Base-by-base conservation (phyloP, 306 rosid genomes). In the Castanopsis chinensis region DNA sequence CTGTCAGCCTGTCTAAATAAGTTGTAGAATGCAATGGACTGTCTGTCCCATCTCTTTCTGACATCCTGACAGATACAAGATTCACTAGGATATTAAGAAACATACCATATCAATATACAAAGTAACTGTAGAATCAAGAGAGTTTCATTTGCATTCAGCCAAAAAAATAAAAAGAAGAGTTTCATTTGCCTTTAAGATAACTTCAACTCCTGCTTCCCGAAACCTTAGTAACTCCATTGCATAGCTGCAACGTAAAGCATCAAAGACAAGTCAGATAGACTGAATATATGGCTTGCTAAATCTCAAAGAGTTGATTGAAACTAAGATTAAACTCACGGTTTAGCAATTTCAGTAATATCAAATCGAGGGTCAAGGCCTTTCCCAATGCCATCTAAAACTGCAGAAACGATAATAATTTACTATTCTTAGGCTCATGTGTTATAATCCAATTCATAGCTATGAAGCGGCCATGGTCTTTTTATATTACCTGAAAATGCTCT, bases 271-370 rank as follows among this genome's bases (percentile, higher is more conserved):
- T 87, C 75, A 86, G 72, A 78, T 73, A 61, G 51, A 51, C 80
- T 33, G 60, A 67, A 69, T 60, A 41, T 76, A 77, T 61, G 75
- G 59, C 61, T 79, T 74, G 15, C 63, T 52, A 41, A 72, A 75
- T 51, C 71, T 60, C 6, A 27, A 70, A 74, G 35, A 70, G 52
- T 72, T 25, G 45, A 17, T 59, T 74, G 77, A 12, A 57, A 30
- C 30, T 64, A 86, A 87, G 80, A 76, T 21, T 69, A 56, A 35
- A 85, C 99, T 93, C 92, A 96, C 99, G 99, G 99, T 81, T 83
- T 96, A 79, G 99, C 99, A 76, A 96, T 96, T 90, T 96, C 99
- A 61, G 99, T 96, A 72, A 96, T 96, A 80, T 96, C 99, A 89
- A 96, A 96, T 77, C 96, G 92, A 51, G 99, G 96, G 80, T 96